Evolutionary conservation across 306 rosid genomes (phyloP).

Genomic region (Lithocarpus polystachyus): DNA sequence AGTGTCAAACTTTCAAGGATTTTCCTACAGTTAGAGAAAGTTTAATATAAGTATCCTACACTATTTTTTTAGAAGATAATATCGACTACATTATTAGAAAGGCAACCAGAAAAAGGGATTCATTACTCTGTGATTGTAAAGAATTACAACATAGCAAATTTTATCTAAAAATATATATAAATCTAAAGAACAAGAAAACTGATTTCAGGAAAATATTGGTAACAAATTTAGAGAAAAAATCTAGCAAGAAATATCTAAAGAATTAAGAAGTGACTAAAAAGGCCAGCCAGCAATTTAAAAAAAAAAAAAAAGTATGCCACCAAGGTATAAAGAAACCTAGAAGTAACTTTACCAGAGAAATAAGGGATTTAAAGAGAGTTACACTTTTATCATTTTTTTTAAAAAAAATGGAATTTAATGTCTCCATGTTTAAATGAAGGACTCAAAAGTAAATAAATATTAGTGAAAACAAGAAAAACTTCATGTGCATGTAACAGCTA

Average conservation of each 20-base stretch:
- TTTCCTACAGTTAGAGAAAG: slow-evolving; percentile 57
- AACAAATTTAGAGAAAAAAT: not conserved
- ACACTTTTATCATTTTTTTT: not conserved
- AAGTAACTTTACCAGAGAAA: not conserved
- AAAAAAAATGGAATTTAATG: not conserved
- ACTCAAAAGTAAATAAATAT: slow-evolving; percentile 15
- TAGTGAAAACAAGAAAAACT: not conserved
- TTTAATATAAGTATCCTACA: not conserved
- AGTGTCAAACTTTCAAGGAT: slow-evolving; percentile 91
- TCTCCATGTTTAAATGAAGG: slow-evolving; percentile 7
- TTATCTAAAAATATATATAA: not conserved
- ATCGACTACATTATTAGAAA: not conserved
- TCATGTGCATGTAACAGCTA: not conserved
- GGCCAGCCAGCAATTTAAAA: not conserved
- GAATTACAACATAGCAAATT: not conserved
- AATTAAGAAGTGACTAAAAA: not conserved
- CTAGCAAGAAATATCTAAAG: not conserved
- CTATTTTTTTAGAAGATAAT: not conserved
- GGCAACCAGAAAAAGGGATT: not conserved
- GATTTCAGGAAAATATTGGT: not conserved
- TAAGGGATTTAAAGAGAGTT: not conserved
- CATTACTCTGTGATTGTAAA: not conserved
- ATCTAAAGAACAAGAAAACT: not conserved
- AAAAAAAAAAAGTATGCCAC: not conserved
- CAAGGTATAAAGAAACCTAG: not conserved